A percentile compares a stretch with the other conserved stretches of the same genome.
Evolutionary conservation across 2,329 filamentous ascomycete species (phyloP).

Genomic region (Pseudocercospora fijiensis): DNA sequence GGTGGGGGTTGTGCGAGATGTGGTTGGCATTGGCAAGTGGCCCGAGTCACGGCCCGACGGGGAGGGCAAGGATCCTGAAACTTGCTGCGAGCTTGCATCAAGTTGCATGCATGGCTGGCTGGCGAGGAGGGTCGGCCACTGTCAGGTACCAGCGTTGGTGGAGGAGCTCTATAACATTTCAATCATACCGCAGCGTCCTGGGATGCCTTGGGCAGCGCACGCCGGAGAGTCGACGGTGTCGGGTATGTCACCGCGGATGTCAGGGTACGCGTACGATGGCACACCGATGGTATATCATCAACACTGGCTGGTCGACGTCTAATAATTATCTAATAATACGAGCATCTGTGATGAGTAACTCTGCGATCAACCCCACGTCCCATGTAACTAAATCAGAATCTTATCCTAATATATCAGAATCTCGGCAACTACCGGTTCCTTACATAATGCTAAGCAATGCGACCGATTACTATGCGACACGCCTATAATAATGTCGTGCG

Average conservation of each 20-base stretch:
- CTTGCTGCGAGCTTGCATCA: not conserved
- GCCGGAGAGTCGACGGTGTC: not conserved
- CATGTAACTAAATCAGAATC: too few species aligned
- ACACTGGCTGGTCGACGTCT: not conserved
- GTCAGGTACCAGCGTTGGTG: not conserved
- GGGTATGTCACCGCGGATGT: not conserved
- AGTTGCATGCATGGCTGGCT: too few species aligned
- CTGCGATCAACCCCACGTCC: not conserved
- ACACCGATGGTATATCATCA: too few species aligned
- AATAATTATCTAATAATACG: too few species aligned
- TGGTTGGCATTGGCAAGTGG: not conserved
- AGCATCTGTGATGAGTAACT: not conserved
- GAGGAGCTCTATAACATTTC: not conserved
- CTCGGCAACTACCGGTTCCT: too few species aligned
- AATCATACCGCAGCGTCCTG: not conserved
- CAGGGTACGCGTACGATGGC: not conserved
- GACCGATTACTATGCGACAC: too few species aligned
- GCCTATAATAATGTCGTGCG: too few species aligned
- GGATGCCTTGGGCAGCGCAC: constrained; percentile 1
- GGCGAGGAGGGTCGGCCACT: too few species aligned
- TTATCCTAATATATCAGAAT: too few species aligned
- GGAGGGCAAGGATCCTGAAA: not conserved
- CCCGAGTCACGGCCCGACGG: too few species aligned
- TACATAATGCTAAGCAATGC: too few species aligned
- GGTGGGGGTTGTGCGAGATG: not conserved